Base-by-base conservation (phyloP, 73 alveolate species). In the Symbiodinium pilosum region DNA sequence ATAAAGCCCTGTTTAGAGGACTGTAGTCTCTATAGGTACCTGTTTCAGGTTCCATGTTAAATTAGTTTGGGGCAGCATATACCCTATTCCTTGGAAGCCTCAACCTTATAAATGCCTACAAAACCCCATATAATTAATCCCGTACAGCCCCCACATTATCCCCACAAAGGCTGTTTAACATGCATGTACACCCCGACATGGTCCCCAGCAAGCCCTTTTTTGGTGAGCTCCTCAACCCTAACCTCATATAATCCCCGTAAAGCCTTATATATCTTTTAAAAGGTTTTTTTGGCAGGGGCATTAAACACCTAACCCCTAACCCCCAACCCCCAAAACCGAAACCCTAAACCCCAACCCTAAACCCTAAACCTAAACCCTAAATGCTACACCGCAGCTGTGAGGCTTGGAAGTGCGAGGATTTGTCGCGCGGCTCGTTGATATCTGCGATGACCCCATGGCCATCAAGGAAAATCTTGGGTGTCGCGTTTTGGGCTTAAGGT, bases 391-490 rank as follows among this genome's bases (percentile, higher is more conserved):
- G 41, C 24, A 20, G 28, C 85, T 1, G 81, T 43, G 20, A 91
- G 97, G 97, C 52, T 51, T 91, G 18, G 97, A 91, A 14, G 97
- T 91, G 41, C 44, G 75, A 21, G 43, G 89, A 87, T 91, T 91
- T 52, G 88, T 71, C 26, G 68, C 77, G 77, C 97, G 97, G 51
- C 56, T 91, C 56, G 97, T 71, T 87, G 97, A 91, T 52, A 18
- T 91, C 30, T 69, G 97, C 52, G 88, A 83, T 14, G 97, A 91
- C 47, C 97, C 97, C 42, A 43, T 91, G 88, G 97, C 97, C 26
- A 86, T 91, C 77, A 91, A 91, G 97, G 95, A 20, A 34, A 6
- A 14, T 47, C 59, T 47, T n/a, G n/a, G n/a, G n/a, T n/a, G n/a
- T n/a, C n/a, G n/a, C n/a, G n/a, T n/a, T n/a, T n/a, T n/a, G n/a